phyloP scores from a whole-genome alignment of 139 green algal genomes.

The Eudorina sp. region DNA sequence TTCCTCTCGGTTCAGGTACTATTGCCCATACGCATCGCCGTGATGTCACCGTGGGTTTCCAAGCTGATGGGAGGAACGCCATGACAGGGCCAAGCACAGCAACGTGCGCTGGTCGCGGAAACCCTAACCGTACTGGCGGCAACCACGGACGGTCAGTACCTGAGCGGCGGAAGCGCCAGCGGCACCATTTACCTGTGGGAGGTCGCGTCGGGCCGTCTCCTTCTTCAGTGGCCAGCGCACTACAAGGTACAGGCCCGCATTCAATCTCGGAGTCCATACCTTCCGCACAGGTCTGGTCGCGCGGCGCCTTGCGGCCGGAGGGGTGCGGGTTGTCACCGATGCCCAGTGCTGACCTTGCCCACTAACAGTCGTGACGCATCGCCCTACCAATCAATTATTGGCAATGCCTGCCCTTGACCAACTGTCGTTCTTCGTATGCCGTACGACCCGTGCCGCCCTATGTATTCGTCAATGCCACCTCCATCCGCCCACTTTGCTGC shows the following conservation, averaged over 20 bases:
- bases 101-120: conserved; percentile 81
- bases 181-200: conserved; percentile 88
- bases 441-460: no score
- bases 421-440: no score
- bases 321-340: background rate
- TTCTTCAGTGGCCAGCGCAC: conserved; percentile 89
- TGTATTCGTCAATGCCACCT: no score
- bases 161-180: conserved; percentile 76
- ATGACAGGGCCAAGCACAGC: conserved; percentile 81
- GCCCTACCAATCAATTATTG: background rate
- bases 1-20: conserved; percentile 88
- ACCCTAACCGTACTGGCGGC: conserved; percentile 67
- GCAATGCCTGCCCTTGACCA: no score
- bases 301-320: background rate
- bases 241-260: conserved; percentile 78
- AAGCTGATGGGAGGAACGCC: background rate
- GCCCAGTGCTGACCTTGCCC: no score
- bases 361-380: background rate
- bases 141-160: conserved; percentile 67
- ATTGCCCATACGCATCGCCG: background rate
- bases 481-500: no score
- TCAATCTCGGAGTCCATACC: background rate
- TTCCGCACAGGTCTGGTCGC: background rate
- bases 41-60: no score
- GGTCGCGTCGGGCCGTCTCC: conserved; percentile 75